Percentiles rank a stretch among this genome's conserved stretches.
Evolutionary conservation across 2,329 filamentous ascomycete genomes (phyloP).

Genomic region (Seiridium cupressi): DNA sequence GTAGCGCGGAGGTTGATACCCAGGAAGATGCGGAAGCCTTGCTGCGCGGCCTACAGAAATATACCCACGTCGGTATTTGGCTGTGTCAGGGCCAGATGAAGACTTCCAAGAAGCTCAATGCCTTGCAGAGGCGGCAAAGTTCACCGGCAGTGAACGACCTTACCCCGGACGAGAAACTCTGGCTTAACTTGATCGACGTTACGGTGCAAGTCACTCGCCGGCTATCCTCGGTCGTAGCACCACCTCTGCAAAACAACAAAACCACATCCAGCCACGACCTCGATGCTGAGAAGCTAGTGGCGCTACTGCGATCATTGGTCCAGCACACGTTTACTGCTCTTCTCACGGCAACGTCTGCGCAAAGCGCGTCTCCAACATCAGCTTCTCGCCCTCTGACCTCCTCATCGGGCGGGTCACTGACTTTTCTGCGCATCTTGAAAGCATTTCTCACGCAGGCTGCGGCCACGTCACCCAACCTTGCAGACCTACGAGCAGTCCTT

Average conservation of each 20-base stretch:
- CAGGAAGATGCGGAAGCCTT: slow-evolving; percentile 71
- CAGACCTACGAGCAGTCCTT: slow-evolving; percentile 82
- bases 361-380: slow-evolving; percentile 27
- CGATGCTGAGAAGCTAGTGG: slow-evolving; percentile 61
- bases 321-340: slow-evolving; percentile 90
- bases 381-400: slow-evolving; percentile 31
- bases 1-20: slow-evolving; percentile 50
- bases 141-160: slow-evolving; percentile 40
- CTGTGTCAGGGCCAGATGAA: slow-evolving; percentile 85
- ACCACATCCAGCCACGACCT: slow-evolving; percentile 27
- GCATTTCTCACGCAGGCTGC: slow-evolving; percentile 85
- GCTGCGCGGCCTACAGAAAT: slow-evolving; percentile 79
- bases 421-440: slow-evolving; percentile 85
- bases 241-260: slow-evolving; percentile 14
- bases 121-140: slow-evolving; percentile 52
- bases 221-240: slow-evolving; percentile 53
- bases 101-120: slow-evolving; percentile 43
- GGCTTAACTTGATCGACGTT: slow-evolving; percentile 60
- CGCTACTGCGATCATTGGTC: slow-evolving; percentile 72
- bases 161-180: slow-evolving; percentile 53
- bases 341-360: slow-evolving; percentile 68
- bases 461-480: slow-evolving; percentile 77
- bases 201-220: slow-evolving; percentile 63
- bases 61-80: slow-evolving; percentile 92
- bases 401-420: slow-evolving; percentile 54